phyloP scores from a whole-genome alignment of 192 early-diverging fungal species.

The Phycomyces nitens region DNA sequence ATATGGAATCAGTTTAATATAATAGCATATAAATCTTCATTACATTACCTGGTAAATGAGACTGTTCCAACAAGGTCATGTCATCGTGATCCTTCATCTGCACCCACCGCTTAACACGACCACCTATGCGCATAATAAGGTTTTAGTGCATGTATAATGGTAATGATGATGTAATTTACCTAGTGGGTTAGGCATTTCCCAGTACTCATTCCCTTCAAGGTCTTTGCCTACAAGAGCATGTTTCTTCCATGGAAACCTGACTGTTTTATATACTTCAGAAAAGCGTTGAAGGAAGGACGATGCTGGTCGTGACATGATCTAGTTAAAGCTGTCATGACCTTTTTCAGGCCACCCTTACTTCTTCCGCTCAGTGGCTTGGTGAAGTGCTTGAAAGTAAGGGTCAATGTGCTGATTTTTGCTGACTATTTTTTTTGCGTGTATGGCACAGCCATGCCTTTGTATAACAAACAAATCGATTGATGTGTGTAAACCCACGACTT shows the following conservation, averaged over 20 bases:
- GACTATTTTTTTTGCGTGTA: too few relatives aligned
- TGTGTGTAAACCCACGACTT: too few relatives aligned
- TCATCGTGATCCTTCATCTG: constrained; percentile 28
- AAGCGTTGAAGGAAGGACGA: constrained; percentile 13
- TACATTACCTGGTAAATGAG: constrained; percentile 29
- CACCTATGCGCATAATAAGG: constrained; percentile 11
- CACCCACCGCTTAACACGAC: constrained; percentile 32
- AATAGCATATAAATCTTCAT: background rate
- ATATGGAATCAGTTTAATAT: background rate
- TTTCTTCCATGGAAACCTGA: constrained; percentile 33
- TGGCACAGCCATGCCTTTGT: too few relatives aligned
- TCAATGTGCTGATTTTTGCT: too few relatives aligned
- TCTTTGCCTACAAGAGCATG: constrained; percentile 33
- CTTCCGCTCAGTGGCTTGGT: background rate
- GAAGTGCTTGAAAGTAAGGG: too few relatives aligned
- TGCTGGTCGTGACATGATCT: constrained; percentile 1
- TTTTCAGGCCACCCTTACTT: background rate
- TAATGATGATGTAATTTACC: constrained; percentile 6
- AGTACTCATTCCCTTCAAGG: constrained; percentile 35
- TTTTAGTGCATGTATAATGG: background rate
- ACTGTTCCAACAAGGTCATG: constrained; percentile 22
- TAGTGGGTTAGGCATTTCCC: constrained; percentile 31
- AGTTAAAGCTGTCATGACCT: background rate
- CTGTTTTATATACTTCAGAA: constrained; percentile 19
- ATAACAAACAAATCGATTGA: too few relatives aligned